A percentile compares a stretch with the other conserved stretches of the same genome.
Conservation (phyloP, 2,329 filamentous ascomycete species). For the Neonectria punicea region DNA sequence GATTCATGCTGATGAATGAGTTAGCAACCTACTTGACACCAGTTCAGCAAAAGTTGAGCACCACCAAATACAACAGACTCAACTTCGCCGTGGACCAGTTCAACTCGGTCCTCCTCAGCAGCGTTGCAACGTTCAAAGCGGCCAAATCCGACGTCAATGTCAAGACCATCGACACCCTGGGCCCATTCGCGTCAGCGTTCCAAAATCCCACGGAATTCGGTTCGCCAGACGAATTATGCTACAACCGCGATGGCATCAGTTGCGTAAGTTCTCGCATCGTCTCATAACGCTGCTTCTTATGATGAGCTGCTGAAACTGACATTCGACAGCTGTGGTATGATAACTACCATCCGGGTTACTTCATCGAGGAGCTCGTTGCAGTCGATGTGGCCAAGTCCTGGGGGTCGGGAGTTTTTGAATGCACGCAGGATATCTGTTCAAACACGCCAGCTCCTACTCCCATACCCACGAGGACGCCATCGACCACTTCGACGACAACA, state of each 20-base stretch:
- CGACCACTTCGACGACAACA: neutral
- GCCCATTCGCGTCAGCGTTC: neutral
- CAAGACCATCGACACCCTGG: neutral
- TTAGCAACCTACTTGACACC: slow-evolving; percentile 12
- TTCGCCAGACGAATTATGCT: neutral
- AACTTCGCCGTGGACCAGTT: neutral
- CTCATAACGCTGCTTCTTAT: neutral
- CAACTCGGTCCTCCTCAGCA: neutral
- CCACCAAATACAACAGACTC: slow-evolving; percentile 1
- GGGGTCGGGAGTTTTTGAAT: neutral
- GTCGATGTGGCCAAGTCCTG: neutral
- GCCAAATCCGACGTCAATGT: neutral
- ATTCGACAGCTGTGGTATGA: neutral
- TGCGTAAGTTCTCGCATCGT: neutral
- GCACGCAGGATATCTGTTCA: neutral
- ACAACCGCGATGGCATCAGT: neutral
- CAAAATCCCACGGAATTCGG: neutral
- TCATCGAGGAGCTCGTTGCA: neutral
- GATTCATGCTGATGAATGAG: neutral
- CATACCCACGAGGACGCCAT: neutral
- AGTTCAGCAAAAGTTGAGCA: neutral
- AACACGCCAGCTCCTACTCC: neutral
- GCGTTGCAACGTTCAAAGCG: neutral
- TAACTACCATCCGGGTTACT: neutral
- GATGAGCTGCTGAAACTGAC: neutral